Percentiles rank a stretch among this genome's conserved stretches.
Conservation (phyloP, 2,329 filamentous ascomycete species). For the Nigrograna mackinnonii region DNA sequence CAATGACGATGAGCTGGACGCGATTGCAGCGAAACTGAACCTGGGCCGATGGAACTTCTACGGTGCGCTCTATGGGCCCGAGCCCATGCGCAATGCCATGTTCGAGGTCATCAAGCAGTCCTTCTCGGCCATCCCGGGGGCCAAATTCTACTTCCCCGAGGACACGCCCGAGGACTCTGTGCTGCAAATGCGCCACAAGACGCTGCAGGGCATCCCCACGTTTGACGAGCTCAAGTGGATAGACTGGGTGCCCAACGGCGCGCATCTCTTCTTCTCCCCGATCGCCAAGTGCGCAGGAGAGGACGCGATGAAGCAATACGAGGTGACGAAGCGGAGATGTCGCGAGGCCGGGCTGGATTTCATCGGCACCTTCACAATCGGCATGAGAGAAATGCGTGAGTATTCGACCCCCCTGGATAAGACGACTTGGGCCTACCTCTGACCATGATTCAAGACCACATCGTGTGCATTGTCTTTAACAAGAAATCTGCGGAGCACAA, state of each 20-base stretch:
- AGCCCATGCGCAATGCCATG: constrained; percentile 30
- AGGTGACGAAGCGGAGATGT: constrained; percentile 18
- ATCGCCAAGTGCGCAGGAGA: constrained; percentile 48
- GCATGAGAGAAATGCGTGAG: constrained; percentile 44
- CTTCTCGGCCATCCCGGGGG: constrained; percentile 36
- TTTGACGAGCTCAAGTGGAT: constrained; percentile 40
- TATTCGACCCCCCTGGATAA: too few relatives aligned
- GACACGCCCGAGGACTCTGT: constrained; percentile 39
- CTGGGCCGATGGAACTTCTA: constrained; percentile 55
- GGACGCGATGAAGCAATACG: constrained; percentile 45
- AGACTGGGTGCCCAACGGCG: constrained; percentile 47
- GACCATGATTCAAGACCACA: constrained; percentile 23
- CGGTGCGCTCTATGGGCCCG: constrained; percentile 39
- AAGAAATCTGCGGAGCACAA: constrained; percentile 21
- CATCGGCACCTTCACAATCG: constrained; percentile 21
- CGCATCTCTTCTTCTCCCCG: constrained; percentile 49
- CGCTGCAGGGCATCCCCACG: constrained; percentile 18
- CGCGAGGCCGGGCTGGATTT: constrained; percentile 18
- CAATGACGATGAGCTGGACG: constrained; percentile 45
- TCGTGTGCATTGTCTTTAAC: constrained; percentile 36
- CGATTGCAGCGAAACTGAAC: constrained; percentile 43
- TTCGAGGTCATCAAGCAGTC: constrained; percentile 37
- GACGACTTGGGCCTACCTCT: too few relatives aligned
- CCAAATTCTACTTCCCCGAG: constrained; percentile 39
- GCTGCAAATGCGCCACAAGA: constrained; percentile 18